Evolutionary conservation across 805 yeast genomes (phyloP).

Genomic region (Priceomyces castillae): DNA sequence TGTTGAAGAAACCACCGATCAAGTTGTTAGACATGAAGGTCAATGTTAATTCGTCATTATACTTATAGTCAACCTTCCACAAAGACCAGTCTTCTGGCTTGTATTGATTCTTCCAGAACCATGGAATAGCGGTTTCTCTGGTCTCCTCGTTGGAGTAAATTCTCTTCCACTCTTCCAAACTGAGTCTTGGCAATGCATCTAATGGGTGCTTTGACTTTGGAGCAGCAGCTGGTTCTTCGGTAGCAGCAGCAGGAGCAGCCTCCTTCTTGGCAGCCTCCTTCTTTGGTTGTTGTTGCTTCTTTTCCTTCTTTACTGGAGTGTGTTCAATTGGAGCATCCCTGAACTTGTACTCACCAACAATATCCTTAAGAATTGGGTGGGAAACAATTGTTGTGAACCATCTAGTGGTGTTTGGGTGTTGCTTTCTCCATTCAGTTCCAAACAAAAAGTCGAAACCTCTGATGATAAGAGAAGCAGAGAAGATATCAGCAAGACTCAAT

Average conservation of each 20-base stretch:
- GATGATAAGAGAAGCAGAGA: conserved; percentile 45
- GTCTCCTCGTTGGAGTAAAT: conserved; percentile 96
- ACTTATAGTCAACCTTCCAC: conserved; percentile 94
- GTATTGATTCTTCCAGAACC: conserved; percentile 93
- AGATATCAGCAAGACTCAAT: conserved; percentile 56
- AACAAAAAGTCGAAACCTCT: conserved; percentile 59
- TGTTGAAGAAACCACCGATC: conserved; percentile 96
- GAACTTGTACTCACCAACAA: conserved; percentile 53
- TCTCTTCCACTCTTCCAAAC: conserved; percentile 94
- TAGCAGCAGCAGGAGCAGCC: conserved; percentile 29
- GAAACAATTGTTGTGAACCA: conserved; percentile 62
- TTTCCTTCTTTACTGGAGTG: conserved; percentile 75
- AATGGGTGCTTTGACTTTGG: conserved; percentile 92
- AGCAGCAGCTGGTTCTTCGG: too few relatives aligned
- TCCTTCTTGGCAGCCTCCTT: conserved; percentile 24
- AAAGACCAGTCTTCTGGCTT: conserved; percentile 92
- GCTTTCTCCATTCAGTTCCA: conserved; percentile 63
- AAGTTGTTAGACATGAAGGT: conserved; percentile 98
- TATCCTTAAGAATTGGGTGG: conserved; percentile 46
- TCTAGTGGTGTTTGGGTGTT: conserved; percentile 62
- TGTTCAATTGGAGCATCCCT: conserved; percentile 64
- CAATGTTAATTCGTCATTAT: conserved; percentile 95
- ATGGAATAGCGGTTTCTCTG: conserved; percentile 89
- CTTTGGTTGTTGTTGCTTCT: conserved; percentile 43
- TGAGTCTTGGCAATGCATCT: conserved; percentile 64